Base-by-base conservation (phyloP, 495 filamentous ascomycete genomes). In the Staphylotrichum tortipilum region DNA sequence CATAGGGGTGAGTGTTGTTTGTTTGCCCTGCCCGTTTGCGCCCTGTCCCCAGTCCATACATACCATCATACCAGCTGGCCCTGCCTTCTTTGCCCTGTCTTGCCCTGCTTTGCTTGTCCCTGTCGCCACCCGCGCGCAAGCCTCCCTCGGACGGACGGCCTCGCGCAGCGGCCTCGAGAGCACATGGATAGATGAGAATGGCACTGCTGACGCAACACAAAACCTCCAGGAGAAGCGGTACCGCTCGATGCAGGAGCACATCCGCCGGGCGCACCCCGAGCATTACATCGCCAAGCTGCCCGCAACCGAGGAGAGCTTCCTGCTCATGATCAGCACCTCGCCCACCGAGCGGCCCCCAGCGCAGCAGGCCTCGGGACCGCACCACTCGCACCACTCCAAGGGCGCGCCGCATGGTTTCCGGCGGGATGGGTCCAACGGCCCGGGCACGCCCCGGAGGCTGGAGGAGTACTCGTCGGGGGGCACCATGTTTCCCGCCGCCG, bases 211-310 rank as follows among this genome's bases (percentile, higher is more conserved):
- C 30, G 35, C 24, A 3, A 17, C 36, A 19, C 37, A 22, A n/a
- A n/a, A 44, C 43, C 29, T 52, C 37, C 69, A 95, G 89, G 89
- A 95, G 73, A 95, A 95, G 70, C 84, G 89, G 60, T 98, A 89
- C 76, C 90, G 92, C 63, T 96, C 91, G 44, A 98, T 98, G 86
- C 94, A 96, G 73, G 92, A 98, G 78, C 92, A 98, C 62, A 97
- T 98, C 58, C 88, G 92, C 58, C 82, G 92, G 66, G 92, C 92
- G 63, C 92, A 98, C 69, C 94, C 92, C 46, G 91, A 94, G 62
- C 83, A 96, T 69, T 98, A 96, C 69, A 95, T 98, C 57, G 82
- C 92, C 52, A 98, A 97, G 82, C 88, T 98, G 60, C 92, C 92
- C 64, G 92, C 92, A 38, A 98, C 92, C 58, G 90, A 96, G 65